Percentiles rank a stretch among this genome's conserved stretches.
Conservation (phyloP, 768 basidiomycete species). For the Lentinula boryana region DNA sequence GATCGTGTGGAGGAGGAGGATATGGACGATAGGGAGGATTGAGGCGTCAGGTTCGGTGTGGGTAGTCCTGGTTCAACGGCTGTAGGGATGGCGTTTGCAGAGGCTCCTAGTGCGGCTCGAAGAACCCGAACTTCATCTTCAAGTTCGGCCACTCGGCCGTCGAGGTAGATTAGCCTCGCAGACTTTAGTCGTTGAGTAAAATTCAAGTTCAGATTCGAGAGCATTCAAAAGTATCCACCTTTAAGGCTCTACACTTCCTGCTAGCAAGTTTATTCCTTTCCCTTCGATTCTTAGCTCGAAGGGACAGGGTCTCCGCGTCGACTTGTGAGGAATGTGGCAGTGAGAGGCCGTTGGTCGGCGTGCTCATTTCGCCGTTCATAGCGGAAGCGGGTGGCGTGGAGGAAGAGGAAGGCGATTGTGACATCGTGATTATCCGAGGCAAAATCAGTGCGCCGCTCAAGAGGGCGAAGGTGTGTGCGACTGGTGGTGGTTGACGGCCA, state of each 20-base stretch:
- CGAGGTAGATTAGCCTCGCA: constrained; percentile 1
- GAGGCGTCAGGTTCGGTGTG: not conserved
- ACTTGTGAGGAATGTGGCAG: constrained; percentile 2
- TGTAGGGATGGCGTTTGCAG: not conserved
- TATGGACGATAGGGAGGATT: not conserved
- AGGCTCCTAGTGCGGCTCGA: not conserved
- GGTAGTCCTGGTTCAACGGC: not conserved
- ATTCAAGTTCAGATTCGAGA: not conserved
- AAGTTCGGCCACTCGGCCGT: constrained; percentile 2
- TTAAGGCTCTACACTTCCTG: constrained; percentile 1
- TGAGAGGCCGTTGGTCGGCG: not conserved
- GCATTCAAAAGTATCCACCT: not conserved
- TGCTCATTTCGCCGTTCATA: not conserved
- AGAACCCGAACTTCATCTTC: constrained; percentile 4
- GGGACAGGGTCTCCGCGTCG: not conserved
- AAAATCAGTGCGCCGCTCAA: not conserved
- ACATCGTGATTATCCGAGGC: not conserved
- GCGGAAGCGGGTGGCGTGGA: not conserved
- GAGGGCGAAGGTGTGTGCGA: not conserved
- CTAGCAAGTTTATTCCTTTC: constrained; percentile 1
- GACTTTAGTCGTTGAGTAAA: not conserved
- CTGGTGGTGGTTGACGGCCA: not conserved
- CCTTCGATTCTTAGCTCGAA: constrained; percentile 3
- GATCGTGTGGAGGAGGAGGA: constrained; percentile 1
- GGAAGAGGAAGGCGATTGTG: constrained; percentile 1